These are phyloP conservation scores for Jatropha podagrica DNA, from an alignment of 441 rosid genomes.

Conservation along the genomic window DNA sequence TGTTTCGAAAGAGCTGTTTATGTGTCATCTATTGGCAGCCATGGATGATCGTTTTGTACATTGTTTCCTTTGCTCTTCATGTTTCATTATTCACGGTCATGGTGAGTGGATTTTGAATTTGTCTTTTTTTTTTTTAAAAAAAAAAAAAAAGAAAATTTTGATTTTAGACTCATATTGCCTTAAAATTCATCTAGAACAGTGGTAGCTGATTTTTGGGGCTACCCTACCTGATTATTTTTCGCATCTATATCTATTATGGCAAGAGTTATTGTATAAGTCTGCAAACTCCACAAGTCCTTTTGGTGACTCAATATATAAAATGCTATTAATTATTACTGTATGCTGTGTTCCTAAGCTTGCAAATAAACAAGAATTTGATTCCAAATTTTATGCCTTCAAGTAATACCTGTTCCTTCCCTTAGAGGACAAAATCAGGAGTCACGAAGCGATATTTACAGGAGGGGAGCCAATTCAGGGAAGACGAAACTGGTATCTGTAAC, in stretches of 20 bases:
- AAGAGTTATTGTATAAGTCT: constrained; percentile 24
- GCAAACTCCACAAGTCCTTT: constrained; percentile 13
- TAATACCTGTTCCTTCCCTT: background rate
- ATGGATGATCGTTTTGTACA: constrained; percentile 71
- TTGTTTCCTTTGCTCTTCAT: constrained; percentile 39
- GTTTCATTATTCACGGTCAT: constrained; percentile 47
- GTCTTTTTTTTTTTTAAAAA: constrained; percentile 1
- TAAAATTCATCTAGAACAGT: constrained; percentile 20
- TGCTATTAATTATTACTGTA: background rate
- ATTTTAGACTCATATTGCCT: constrained; percentile 14
- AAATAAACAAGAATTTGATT: background rate
- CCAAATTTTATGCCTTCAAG: background rate
- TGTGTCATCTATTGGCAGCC: constrained; percentile 63
- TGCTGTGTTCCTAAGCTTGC: background rate
- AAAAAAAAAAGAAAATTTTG: background rate
- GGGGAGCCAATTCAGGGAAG: background rate
- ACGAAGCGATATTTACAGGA: background rate
- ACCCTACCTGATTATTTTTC: constrained; percentile 14
- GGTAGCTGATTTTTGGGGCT: constrained; percentile 40
- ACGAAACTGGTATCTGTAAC: background rate
- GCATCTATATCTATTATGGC: constrained; percentile 9
- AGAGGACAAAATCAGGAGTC: background rate
- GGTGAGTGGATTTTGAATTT: constrained; percentile 22
- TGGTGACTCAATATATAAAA: constrained; percentile 2
- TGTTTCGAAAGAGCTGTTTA: constrained; percentile 63